Base-by-base conservation (phyloP, 768 basidiomycete species). In the Suillus discolor region DNA sequence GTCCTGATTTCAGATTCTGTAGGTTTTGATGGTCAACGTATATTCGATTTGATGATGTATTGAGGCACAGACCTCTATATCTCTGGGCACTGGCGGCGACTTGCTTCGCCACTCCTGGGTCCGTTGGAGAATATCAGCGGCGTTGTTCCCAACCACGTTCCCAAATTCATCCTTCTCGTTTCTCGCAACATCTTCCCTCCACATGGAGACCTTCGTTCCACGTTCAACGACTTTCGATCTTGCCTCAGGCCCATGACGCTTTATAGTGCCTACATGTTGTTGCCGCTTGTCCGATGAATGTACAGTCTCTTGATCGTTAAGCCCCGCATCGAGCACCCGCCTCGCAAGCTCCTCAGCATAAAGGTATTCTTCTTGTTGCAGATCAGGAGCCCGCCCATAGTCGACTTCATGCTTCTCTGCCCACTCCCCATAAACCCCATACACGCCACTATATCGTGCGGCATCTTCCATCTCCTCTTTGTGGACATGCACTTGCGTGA, bases 181-280 rank as follows among this genome's bases (percentile, higher is more conserved):
- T 62, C 78, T 74, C 5, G 82, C 81, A 0, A 85, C 83, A 53
- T 84, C 82, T 69, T 87, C 84, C 41, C 86, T 77, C 87, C 87
- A 89, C 11, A 80, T 80, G 28, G 79, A 82, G 62, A 89, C 83
- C 57, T 84, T 85, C 6, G 68, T 68, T 28, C 65, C 73, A 18
- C 61, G 67, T 23, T 47, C 71, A 13, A 61, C 64, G 64, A 68
- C 65, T 73, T 68, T 63, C 68, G 39, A 65, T 36, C 45, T 65
- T 54, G 67, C 9, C 9, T 57, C 31, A 2, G 39, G 18, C n/a
- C 36, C 60, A 20, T 57, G 67, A 9, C 65, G 70, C 7, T 67
- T 63, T 23, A 63, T 68, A n/a, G 70, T 61, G 12, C 71, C 68
- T 38, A 62, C 8, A 23, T 73, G 67, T 47, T 69, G 64, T n/a